Base-by-base conservation (phyloP, 257 asterid genomes). In the Catharanthus roseus region DNA sequence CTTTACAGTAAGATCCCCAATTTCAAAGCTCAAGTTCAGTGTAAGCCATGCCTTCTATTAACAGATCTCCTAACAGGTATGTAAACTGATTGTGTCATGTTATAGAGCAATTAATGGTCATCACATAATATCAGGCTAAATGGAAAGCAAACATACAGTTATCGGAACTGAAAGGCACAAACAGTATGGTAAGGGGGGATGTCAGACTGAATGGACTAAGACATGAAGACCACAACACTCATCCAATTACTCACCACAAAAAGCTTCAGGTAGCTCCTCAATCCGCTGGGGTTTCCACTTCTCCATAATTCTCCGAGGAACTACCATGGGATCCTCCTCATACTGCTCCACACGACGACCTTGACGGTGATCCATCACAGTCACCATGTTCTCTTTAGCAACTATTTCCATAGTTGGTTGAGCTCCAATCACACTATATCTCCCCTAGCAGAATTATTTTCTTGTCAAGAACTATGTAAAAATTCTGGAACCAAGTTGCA, bases 391-490 rank as follows among this genome's bases (percentile, higher is more conserved):
- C 83, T 89, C 92, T 78, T 93, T 89, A 45, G 97, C 95, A 69
- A 93, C 86, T 81, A 93, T 84, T 81, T 93, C 98, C 98, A 93
- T 89, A 6, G 95, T 80, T 34, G 98, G 98, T 80, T 89, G 98
- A 78, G 98, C 93, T 72, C 98, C 97, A 84, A 93, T 71, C 58
- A 93, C 93, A 81, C 98, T 93, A 75, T 80, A 93, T 47, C 98
- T 83, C 61, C 98, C 98, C 98, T 93, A 83, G 72, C 79, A 85
- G 42, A 73, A 74, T 73, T 73, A 55, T 75, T 60, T 77, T 70
- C 68, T 64, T 63, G 77, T 79, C 61, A 79, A 77, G 67, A 74
- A 72, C 68, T 42, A 2, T 38, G 8, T 31, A 36, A 63, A 36
- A 63, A 15, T 26, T 36, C 50, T 36, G 4, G 11, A 49, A 28